Evolutionary conservation across 1,284 basidiomycete species (phyloP).

Genomic region (Boletus subluridellus): DNA sequence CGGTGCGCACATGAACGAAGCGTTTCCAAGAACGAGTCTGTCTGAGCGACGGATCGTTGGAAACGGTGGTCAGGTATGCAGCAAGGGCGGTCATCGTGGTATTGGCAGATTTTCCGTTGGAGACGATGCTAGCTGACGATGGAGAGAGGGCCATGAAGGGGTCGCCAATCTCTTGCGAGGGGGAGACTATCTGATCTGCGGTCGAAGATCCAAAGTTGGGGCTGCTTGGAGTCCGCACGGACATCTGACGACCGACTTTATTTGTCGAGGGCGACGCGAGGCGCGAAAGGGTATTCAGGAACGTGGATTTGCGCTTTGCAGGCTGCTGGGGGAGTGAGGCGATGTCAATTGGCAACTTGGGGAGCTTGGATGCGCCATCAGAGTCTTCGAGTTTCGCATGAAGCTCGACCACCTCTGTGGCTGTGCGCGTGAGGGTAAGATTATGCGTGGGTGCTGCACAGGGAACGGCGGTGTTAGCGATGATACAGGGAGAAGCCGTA

Average conservation of each 20-base stretch:
- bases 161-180: constrained; percentile 54
- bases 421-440: constrained; percentile 76
- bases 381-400: constrained; percentile 66
- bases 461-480: constrained; percentile 34
- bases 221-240: constrained; percentile 33
- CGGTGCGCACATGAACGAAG: constrained; percentile 80
- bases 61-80: constrained; percentile 72
- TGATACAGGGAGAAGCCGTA: constrained; percentile 9
- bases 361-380: constrained; percentile 52
- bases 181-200: constrained; percentile 46
- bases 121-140: constrained; percentile 25
- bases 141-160: constrained; percentile 51
- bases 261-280: constrained; percentile 63
- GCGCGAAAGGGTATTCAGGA: constrained; percentile 77
- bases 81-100: constrained; percentile 66
- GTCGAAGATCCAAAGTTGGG: constrained; percentile 23
- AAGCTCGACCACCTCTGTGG: constrained; percentile 71
- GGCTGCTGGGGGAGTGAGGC: constrained; percentile 48
- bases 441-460: constrained; percentile 78
- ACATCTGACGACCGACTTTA: constrained; percentile 41
- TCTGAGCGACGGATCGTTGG: constrained; percentile 63
- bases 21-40: constrained; percentile 74
- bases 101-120: constrained; percentile 32
- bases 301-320: constrained; percentile 72
- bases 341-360: constrained; percentile 58